phyloP scores from a whole-genome alignment of 306 rosid species.

The Begonia fuchsioides region DNA sequence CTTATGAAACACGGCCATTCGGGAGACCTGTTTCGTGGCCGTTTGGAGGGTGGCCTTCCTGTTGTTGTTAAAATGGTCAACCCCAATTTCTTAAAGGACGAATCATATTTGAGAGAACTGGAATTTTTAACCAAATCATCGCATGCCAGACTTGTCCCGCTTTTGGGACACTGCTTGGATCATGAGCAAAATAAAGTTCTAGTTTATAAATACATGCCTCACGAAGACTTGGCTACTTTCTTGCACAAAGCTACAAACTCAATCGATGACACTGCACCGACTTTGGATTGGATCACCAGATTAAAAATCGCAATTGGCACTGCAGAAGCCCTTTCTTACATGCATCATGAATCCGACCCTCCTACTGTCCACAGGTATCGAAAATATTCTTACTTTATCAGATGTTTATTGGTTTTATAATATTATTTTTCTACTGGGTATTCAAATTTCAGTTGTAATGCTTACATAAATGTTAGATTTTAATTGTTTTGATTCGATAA shows the following conservation, averaged over 20 bases:
- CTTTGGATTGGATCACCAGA: slow-evolving; percentile 94
- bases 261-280: slow-evolving; percentile 30
- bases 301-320: slow-evolving; percentile 84
- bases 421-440: too few relatives aligned
- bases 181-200: slow-evolving; percentile 58
- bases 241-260: slow-evolving; percentile 34
- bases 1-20: slow-evolving; percentile 80
- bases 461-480: too few relatives aligned
- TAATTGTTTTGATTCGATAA: too few relatives aligned
- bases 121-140: slow-evolving; percentile 56
- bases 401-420: too few relatives aligned
- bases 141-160: slow-evolving; percentile 63
- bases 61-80: slow-evolving; percentile 71
- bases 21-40: slow-evolving; percentile 63
- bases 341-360: slow-evolving; percentile 76
- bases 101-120: slow-evolving; percentile 43
- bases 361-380: slow-evolving; percentile 81
- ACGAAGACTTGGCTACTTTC: slow-evolving; percentile 69
- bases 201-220: slow-evolving; percentile 72
- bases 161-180: slow-evolving; percentile 78
- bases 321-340: slow-evolving; percentile 67
- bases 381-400: too few relatives aligned
- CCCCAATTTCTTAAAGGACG: slow-evolving; percentile 29
- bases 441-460: too few relatives aligned
- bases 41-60: slow-evolving; percentile 35